Conservation (phyloP, 345 rosid species). For the Mercurialis annua region DNA sequence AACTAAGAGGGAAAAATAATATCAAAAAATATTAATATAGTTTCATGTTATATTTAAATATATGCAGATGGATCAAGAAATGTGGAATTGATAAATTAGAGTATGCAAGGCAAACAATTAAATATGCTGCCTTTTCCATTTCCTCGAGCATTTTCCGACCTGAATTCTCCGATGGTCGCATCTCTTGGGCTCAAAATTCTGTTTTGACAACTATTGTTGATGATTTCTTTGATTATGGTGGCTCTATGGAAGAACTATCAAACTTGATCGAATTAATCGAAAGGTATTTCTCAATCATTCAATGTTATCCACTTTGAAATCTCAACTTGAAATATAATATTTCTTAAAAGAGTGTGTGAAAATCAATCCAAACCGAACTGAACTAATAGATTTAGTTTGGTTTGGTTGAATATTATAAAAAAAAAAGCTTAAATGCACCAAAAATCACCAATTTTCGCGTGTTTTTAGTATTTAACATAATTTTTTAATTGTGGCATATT, state of each 20-base stretch:
- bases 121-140: constrained; percentile 5
- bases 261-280: constrained; percentile 14
- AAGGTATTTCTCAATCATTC: too few relatives aligned
- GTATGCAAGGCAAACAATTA: constrained; percentile 19
- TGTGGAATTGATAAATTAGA: constrained; percentile 7
- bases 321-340: too few relatives aligned
- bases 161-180: constrained; percentile 13
- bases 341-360: too few relatives aligned
- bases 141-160: constrained; percentile 4
- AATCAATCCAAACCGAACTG: too few relatives aligned
- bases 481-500: too few relatives aligned
- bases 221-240: constrained; percentile 21
- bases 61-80: constrained; percentile 21
- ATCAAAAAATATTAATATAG: not conserved
- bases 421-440: too few relatives aligned
- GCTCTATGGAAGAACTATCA: constrained; percentile 11
- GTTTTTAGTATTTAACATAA: too few relatives aligned
- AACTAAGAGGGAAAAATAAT: not conserved
- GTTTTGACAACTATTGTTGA: constrained; percentile 16
- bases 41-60: not conserved
- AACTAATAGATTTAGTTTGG: too few relatives aligned
- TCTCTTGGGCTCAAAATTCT: constrained; percentile 19
- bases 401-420: too few relatives aligned
- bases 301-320: too few relatives aligned
- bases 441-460: too few relatives aligned